Conservation (phyloP, 129 eudicot species). For the Cynara cardunculus region DNA sequence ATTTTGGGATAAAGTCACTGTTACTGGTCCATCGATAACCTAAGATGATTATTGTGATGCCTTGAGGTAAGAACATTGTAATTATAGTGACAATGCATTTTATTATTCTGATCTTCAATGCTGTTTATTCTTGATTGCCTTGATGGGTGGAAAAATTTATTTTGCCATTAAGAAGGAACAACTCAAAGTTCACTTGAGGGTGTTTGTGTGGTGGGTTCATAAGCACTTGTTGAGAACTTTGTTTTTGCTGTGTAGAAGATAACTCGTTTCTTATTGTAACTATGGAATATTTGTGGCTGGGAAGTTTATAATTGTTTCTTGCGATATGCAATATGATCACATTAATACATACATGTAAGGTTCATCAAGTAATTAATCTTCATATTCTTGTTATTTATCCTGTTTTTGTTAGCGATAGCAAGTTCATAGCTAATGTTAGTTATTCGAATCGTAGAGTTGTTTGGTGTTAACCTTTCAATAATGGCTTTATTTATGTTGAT, state of each 20-base stretch:
- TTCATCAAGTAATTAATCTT: too few species aligned
- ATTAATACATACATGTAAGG: too few species aligned
- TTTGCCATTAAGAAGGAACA: neutral
- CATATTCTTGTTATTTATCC: too few species aligned
- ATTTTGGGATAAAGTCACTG: neutral
- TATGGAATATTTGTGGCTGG: too few species aligned
- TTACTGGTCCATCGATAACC: neutral
- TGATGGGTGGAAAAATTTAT: neutral
- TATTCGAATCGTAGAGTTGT: too few species aligned
- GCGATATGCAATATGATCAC: neutral
- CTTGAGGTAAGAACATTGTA: neutral
- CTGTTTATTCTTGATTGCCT: neutral
- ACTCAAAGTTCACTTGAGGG: neutral
- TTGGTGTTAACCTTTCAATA: too few species aligned
- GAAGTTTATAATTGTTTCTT: neutral
- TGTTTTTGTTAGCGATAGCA: too few species aligned
- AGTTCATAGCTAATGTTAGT: too few species aligned
- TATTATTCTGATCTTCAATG: neutral
- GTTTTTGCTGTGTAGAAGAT: too few species aligned
- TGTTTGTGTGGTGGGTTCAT: neutral
- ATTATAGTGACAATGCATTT: neutral
- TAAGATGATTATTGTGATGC: neutral
- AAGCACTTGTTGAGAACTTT: neutral
- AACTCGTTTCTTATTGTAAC: too few species aligned
- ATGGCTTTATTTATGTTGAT: too few species aligned